Conservation (phyloP, 2,329 filamentous ascomycete genomes). For the Botrytis porri region DNA sequence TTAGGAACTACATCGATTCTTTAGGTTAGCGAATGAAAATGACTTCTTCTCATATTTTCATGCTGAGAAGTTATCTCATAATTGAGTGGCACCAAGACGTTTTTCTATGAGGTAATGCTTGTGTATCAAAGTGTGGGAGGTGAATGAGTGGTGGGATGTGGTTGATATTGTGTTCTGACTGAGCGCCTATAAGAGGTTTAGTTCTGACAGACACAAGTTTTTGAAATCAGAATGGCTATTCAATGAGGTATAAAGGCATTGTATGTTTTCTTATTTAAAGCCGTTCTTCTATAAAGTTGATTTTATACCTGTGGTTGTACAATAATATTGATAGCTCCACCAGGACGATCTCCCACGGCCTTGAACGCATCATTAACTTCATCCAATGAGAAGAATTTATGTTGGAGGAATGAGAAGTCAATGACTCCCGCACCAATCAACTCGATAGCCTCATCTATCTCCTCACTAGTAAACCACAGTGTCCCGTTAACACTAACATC, state of each 20-base stretch:
- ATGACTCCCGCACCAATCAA: neutral
- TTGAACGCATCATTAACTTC: neutral
- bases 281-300: neutral
- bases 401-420: neutral
- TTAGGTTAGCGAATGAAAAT: neutral
- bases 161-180: neutral
- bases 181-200: neutral
- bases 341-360: neutral
- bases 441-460: neutral
- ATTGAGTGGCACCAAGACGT: neutral
- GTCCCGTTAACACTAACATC: neutral
- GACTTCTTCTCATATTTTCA: rapidly evolving
- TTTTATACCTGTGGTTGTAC: neutral
- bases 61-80: neutral
- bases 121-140: neutral
- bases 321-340: neutral
- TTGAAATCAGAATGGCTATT: neutral
- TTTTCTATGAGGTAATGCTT: too few species aligned
- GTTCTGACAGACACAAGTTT: neutral
- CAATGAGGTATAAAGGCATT: too few species aligned
- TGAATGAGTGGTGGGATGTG: neutral
- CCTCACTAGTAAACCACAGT: neutral
- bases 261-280: neutral
- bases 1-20: neutral
- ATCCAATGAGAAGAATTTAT: neutral